Evolutionary conservation across 1,284 basidiomycete species (phyloP), one percentile per base, ranked within the genome.

Genomic region (Rhodotorula sp.): DNA sequence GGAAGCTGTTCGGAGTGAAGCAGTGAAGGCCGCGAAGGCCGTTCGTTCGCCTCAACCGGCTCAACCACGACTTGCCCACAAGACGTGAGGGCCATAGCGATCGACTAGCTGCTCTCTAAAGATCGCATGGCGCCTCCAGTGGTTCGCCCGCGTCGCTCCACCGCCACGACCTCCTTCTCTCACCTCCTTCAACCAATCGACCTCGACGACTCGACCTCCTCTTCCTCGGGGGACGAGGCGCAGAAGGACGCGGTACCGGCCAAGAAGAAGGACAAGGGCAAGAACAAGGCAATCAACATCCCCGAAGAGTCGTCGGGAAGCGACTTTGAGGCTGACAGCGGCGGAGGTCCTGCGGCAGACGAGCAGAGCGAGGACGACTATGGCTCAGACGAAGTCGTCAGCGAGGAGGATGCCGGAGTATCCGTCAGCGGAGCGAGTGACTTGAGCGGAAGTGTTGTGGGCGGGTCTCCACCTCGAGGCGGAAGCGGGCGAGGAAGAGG

Each of bases 201-300:
- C 22, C 32, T 59, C 32, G 22, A 17, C 47, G 36, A 30, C 32
- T 63, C 62, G 24, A 48, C 62, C 19, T 56, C 46, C 9, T 57
- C 54, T 22, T 51, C 54, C 9, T 64, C 54, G 8, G 27, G 44
- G 20, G n/a, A 9, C 4, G 32, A 34, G 10, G 47, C 36, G n/a
- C 44, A 22, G 20, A 20, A 27, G 27, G 39, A 61, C 7, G 20
- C 9, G n/a, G 47, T n/a, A 24, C 49, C 34, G 10, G 20, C 48
- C 17, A 15, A 13, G 53, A 29, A 32, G 2, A 58, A 62, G 55
- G 20, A 36, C 19, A 58, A 39, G 44, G 13, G 6, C 24, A 62
- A 67, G 39, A 54, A 60, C 54, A 51, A 57, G n/a, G 47, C 64
- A 13, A 46, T 51, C 46, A 60, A 66, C 64, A 55, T 66, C 32